Conservation (phyloP, 2,329 filamentous ascomycete genomes). For the Aspergillus tanneri region DNA sequence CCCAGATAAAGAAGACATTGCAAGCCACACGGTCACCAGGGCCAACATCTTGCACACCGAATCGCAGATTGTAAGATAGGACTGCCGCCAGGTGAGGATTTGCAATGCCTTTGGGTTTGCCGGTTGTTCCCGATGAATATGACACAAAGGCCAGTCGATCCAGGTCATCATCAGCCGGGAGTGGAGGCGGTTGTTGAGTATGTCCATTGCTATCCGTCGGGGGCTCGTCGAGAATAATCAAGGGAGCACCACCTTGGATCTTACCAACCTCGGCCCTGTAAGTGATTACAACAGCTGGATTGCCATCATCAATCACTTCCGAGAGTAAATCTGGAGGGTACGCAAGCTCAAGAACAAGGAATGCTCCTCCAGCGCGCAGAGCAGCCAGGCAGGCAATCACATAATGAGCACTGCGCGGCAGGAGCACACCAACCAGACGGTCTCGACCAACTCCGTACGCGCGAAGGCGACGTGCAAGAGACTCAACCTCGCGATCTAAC, state of each 20-base stretch:
- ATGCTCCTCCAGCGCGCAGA: conserved; percentile 75
- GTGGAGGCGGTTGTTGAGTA: conserved; percentile 47
- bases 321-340: conserved; percentile 72
- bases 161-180: conserved; percentile 65
- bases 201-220: conserved; percentile 34
- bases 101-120: conserved; percentile 77
- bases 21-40: conserved; percentile 78
- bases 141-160: conserved; percentile 77
- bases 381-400: conserved; percentile 75
- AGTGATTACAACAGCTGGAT: conserved; percentile 69
- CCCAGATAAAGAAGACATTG: conserved; percentile 87
- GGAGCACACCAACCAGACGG: conserved; percentile 70
- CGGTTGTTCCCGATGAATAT: conserved; percentile 75
- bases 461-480: conserved; percentile 64
- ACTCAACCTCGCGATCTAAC: conserved; percentile 65
- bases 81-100: conserved; percentile 75
- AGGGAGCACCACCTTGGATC: conserved; percentile 60
- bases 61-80: conserved; percentile 71
- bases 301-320: conserved; percentile 74
- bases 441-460: conserved; percentile 69
- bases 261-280: conserved; percentile 63
- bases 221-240: conserved; percentile 63
- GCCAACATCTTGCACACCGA: conserved; percentile 65
- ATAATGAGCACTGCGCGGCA: conserved; percentile 74
- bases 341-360: conserved; percentile 75